Percentiles rank a stretch among this genome's conserved stretches.
Evolutionary conservation across 2,329 filamentous ascomycete genomes (phyloP).

Genomic region (Aspergillus fischeri): DNA sequence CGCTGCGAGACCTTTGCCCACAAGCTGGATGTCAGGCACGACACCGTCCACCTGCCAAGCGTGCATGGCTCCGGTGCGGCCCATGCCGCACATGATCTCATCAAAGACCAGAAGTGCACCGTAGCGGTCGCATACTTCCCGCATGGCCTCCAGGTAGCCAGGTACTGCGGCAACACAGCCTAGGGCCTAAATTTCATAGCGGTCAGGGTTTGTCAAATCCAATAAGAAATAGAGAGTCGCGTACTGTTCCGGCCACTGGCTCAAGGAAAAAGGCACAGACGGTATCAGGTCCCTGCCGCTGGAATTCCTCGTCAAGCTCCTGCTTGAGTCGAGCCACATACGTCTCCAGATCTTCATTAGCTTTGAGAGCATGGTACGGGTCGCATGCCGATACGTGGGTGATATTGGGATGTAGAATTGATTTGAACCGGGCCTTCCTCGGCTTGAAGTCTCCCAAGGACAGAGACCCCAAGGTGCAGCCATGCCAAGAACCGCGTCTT

Average conservation of each 20-base stretch:
- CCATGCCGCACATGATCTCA: slow-evolving; percentile 60
- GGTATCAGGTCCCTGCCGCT: slow-evolving; percentile 56
- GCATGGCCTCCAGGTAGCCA: slow-evolving; percentile 65
- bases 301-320: slow-evolving; percentile 64
- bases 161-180: slow-evolving; percentile 44
- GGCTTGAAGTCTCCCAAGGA: slow-evolving; percentile 59
- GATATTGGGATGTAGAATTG: no score
- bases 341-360: no score
- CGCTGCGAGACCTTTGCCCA: slow-evolving; percentile 53
- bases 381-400: no score
- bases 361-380: no score
- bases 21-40: slow-evolving; percentile 52
- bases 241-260: slow-evolving; percentile 61
- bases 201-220: no score
- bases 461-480: slow-evolving; percentile 64
- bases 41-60: slow-evolving; percentile 53
- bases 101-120: slow-evolving; percentile 69
- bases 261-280: slow-evolving; percentile 70
- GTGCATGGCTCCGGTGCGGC: slow-evolving; percentile 41
- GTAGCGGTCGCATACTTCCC: slow-evolving; percentile 61
- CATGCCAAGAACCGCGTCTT: slow-evolving; percentile 63
- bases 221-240: slow-evolving; percentile 45
- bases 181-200: no score
- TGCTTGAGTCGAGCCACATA: slow-evolving; percentile 45
- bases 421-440: slow-evolving; percentile 46